Base-by-base conservation (phyloP, 2,329 filamentous ascomycete genomes). In the Lasiodiplodia sp. region DNA sequence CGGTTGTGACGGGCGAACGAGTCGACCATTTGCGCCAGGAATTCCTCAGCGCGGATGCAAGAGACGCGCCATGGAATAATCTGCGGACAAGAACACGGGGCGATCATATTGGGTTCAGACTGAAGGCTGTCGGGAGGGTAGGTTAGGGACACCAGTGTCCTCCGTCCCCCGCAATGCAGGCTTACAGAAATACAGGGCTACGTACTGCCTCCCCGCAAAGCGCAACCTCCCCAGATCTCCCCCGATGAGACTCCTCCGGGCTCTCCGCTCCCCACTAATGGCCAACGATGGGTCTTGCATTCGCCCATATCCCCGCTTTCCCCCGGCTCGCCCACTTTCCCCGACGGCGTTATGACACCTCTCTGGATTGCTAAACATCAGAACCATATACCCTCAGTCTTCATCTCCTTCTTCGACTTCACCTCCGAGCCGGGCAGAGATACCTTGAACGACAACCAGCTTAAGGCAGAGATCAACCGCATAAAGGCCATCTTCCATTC, bases 301-400 rank as follows among this genome's bases (percentile, higher is more conserved):
- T 98, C 96, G 14, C 93, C 94, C 1, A 89, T 97, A 72, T 98
- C 96, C 2, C 96, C 95, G 0, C 85, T 98, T 37, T 96, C 92
- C 49, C 94, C 94, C 3, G 87, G 87, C 8, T 97, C 95, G 8
- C 85, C 89, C 2, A 86, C 96, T 2, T 98, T 96, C 76, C 94
- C 95, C 8, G 96, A 98, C 80, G 96, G 95, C 4, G 83, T 97
- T 69, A 89, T 97, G 77, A 89, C 94, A 70, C 86, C 90, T 23
- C 81, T 88, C 70, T 99, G 95, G 95, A 85, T 97, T 67, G 87
- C 88, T 69, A 99, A 98, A 78, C 95, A 98, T 78, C 94, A 97
- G 76, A 85, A 91, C 64, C 84, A 93, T 21, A 86, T 98, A 25
- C 95, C 95, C 1, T 92, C 93, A 70, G 87, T 93, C 31, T 91